phyloP scores from a whole-genome alignment of 1,139 yeast species.

The Keqinozyma sinolaborantium region DNA sequence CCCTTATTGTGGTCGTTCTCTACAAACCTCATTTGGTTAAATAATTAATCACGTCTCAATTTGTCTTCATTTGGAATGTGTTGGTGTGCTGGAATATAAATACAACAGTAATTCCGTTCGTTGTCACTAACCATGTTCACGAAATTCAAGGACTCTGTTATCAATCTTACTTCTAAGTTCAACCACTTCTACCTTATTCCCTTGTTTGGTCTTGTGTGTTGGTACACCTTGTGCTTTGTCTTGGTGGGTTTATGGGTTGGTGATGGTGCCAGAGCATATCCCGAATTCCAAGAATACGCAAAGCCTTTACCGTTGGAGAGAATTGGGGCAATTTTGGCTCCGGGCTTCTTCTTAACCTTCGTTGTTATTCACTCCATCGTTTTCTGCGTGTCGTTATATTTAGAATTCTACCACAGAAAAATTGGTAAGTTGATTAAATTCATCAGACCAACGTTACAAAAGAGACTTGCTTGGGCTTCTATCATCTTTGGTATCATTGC shows the following conservation, averaged over 20 bases:
- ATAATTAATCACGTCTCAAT: no score
- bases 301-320: slow-evolving; percentile 22
- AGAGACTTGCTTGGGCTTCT: slow-evolving; percentile 23
- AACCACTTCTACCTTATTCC: slow-evolving; percentile 26
- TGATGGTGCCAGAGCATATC: slow-evolving; percentile 18
- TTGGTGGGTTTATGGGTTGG: slow-evolving; percentile 22
- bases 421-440: slow-evolving; percentile 29
- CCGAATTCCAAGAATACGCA: slow-evolving; percentile 16
- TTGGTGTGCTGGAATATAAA: no score
- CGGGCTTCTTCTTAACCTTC: slow-evolving; percentile 22
- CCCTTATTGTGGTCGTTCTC: no score
- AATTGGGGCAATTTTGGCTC: slow-evolving; percentile 23
- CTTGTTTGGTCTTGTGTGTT: slow-evolving; percentile 23
- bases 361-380: slow-evolving; percentile 21
- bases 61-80: no score
- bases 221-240: slow-evolving; percentile 23
- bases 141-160: slow-evolving; percentile 9
- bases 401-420: slow-evolving; percentile 28
- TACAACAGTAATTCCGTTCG: no score
- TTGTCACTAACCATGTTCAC: slow-evolving; percentile 6
- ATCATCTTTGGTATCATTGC: slow-evolving; percentile 21
- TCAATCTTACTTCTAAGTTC: slow-evolving; percentile 18
- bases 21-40: no score
- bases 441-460: slow-evolving; percentile 24
- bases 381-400: slow-evolving; percentile 23